Evolutionary conservation across 495 filamentous ascomycete species (phyloP).

Genomic region (Penicillium silybi): DNA sequence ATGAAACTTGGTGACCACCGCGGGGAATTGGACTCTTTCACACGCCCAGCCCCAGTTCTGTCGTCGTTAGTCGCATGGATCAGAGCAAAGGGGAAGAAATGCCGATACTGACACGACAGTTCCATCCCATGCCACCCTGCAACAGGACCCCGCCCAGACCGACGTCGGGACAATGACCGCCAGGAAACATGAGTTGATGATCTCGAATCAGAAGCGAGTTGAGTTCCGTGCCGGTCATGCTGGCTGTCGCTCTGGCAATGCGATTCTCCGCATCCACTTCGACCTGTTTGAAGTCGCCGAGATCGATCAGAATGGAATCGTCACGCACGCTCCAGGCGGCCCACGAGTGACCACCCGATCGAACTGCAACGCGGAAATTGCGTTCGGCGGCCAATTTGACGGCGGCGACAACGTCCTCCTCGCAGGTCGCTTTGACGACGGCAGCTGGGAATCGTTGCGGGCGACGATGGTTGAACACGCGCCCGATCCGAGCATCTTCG

Average conservation of each 20-base stretch:
- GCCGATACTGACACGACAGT: slow-evolving; percentile 37
- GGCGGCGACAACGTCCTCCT: slow-evolving; percentile 37
- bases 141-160: slow-evolving; percentile 53
- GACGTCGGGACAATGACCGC: slow-evolving; percentile 55
- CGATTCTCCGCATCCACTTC: slow-evolving; percentile 30
- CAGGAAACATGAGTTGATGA: slow-evolving; percentile 43
- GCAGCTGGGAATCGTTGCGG: slow-evolving; percentile 40
- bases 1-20: slow-evolving; percentile 45
- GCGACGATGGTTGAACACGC: slow-evolving; percentile 37
- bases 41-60: slow-evolving; percentile 55
- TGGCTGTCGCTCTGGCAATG: slow-evolving; percentile 39
- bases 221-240: slow-evolving; percentile 40
- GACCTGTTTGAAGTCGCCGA: slow-evolving; percentile 32
- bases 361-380: slow-evolving; percentile 42
- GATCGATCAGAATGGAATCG: slow-evolving; percentile 48
- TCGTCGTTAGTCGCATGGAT: not conserved
- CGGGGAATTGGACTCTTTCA: slow-evolving; percentile 47
- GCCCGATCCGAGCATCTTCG: slow-evolving; percentile 28
- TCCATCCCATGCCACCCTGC: slow-evolving; percentile 56
- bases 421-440: slow-evolving; percentile 38
- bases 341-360: slow-evolving; percentile 54
- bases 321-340: slow-evolving; percentile 50
- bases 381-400: slow-evolving; percentile 40
- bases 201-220: slow-evolving; percentile 31
- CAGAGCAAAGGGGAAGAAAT: not conserved